phyloP scores from a whole-genome alignment of 1,284 basidiomycete species.

The Sporisorium scitamineum region DNA sequence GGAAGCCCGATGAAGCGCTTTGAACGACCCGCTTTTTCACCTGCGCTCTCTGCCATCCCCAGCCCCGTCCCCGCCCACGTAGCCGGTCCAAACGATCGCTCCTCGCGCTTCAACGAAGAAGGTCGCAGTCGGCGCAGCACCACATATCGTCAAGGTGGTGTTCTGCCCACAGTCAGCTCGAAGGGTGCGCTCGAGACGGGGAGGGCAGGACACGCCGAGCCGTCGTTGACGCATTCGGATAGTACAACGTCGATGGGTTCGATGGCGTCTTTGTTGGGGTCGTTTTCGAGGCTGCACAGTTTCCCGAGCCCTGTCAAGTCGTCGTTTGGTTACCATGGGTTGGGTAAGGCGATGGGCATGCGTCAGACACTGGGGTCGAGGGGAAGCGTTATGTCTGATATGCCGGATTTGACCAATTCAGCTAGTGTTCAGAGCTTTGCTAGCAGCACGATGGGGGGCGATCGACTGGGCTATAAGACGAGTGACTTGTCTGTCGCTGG shows the following conservation, averaged over 20 bases:
- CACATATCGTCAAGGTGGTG: conserved; percentile 45
- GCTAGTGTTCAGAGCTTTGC: conserved; percentile 27
- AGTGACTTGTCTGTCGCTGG: conserved; percentile 37
- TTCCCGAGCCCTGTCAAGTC: conserved; percentile 40
- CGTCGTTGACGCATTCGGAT: conserved; percentile 33
- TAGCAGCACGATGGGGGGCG: conserved; percentile 17
- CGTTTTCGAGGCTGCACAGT: conserved; percentile 32
- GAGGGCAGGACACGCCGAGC: conserved; percentile 26
- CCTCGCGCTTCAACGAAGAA: conserved; percentile 41
- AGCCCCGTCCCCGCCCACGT: conserved; percentile 36
- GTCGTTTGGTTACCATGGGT: conserved; percentile 14
- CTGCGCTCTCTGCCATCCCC: conserved; percentile 41
- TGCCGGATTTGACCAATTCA: conserved; percentile 12
- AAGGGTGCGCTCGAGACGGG: conserved; percentile 45
- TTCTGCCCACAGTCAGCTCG: conserved; percentile 46
- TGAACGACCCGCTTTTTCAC: conserved; percentile 44
- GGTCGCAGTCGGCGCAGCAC: conserved; percentile 35
- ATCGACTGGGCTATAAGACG: conserved; percentile 42
- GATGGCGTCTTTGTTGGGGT: conserved; percentile 38
- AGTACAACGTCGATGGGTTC: conserved; percentile 40
- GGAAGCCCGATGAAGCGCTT: conserved; percentile 42
- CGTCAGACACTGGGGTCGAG: conserved; percentile 16
- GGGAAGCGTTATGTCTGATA: conserved; percentile 12
- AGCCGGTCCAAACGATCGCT: conserved; percentile 21
- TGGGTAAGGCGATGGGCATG: conserved; percentile 35